Evolutionary conservation across 2,329 filamentous ascomycete genomes (phyloP).

Genomic region (Ceratocystis albifundus): DNA sequence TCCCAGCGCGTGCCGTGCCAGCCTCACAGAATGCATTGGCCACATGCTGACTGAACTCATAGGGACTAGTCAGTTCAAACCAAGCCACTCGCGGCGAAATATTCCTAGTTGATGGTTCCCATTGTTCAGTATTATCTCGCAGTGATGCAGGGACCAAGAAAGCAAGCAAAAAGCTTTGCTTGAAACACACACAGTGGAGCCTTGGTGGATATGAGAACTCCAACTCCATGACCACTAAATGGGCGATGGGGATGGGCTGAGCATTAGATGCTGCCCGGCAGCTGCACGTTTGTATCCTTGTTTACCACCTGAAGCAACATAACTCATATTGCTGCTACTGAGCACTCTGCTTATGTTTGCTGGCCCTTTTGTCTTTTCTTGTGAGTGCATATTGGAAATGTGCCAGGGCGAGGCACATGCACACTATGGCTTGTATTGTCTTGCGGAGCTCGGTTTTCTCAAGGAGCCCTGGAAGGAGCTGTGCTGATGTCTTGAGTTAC

Average conservation of each 20-base stretch:
- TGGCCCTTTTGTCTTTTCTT: too few relatives aligned
- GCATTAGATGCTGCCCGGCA: too few relatives aligned
- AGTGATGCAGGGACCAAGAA: not conserved
- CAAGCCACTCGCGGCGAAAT: not conserved
- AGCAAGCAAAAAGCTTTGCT: not conserved
- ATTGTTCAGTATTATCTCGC: not conserved
- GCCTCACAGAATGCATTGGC: not conserved
- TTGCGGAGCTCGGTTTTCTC: not conserved
- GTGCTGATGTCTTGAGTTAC: not conserved
- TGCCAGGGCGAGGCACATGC: too few relatives aligned
- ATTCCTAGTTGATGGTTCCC: not conserved
- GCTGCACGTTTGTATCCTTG: too few relatives aligned
- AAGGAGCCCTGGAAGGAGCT: not conserved
- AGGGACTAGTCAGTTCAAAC: not conserved
- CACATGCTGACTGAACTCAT: not conserved
- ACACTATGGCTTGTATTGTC: too few relatives aligned
- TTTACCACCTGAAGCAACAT: too few relatives aligned
- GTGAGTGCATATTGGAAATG: too few relatives aligned
- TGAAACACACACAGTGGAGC: not conserved
- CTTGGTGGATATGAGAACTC: too few relatives aligned
- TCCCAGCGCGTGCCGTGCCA: not conserved
- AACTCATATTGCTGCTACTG: too few relatives aligned
- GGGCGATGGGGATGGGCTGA: too few relatives aligned
- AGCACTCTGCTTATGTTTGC: too few relatives aligned
- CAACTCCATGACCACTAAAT: too few relatives aligned